Evolutionary conservation across 495 filamentous ascomycete species (phyloP), one percentile per base, ranked within the genome.

Genomic region (Cryomyces minteri): DNA sequence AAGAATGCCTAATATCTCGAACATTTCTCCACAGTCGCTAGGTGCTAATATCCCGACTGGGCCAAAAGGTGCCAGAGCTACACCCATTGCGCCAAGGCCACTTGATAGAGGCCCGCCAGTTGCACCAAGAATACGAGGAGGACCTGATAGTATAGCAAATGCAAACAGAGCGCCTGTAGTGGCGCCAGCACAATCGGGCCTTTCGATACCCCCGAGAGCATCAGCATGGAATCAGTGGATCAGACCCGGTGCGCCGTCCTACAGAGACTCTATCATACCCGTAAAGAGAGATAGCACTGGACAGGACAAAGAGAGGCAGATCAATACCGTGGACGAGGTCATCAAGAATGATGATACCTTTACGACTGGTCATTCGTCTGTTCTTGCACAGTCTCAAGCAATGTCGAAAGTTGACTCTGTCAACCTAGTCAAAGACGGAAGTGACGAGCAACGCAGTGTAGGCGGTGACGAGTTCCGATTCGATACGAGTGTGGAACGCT

Each of bases 1-100:
- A 7, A 36, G 58, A 1, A 48, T 39, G 38, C n/a, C 47, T 7
- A 34, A 47, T 39, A 53, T 52, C 6, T 50, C 52, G 28, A 61
- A 49, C 40, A 56, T 58, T 3, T 64, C 62, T 4, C 62, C 62
- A 4, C 61, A 60, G 42, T 49, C 48, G 18, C 18, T 25, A 25
- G 18, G 18, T 30, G 43, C 47, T 1, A 57, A 48, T 32, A 57
- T 66, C 8, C 61, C 63, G 4, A 66, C 63, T 7, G 63, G 59
- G 7, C 63, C 63, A 1, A 62, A 58, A 49, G 61, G 51, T 7
- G 59, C 53, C 31, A 49, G 63, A 43, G 46, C 39, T n/a, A 54
- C 54, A 32, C 41, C 50, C 4, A 48, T 55, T 34, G 50, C 31
- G 7, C 49, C 47, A 2, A 51, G 48, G 40, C 1, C 40, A 10